phyloP scores from a whole-genome alignment of 441 rosid genomes.

The Euphorbia celastroides region DNA sequence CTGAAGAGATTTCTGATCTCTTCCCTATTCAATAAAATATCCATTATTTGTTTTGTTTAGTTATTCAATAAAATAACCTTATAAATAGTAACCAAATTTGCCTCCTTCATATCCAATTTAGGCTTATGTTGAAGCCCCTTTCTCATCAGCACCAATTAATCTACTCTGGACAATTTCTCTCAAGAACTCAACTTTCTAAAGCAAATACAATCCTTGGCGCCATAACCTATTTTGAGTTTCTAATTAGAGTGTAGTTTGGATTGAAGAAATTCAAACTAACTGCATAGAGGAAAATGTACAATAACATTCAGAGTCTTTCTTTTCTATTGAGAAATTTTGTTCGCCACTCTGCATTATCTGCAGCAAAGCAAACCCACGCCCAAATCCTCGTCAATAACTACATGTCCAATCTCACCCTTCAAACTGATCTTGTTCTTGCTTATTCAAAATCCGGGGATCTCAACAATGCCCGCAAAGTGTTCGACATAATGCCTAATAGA shows the following conservation, averaged over 20 bases:
- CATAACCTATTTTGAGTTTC: too few species aligned
- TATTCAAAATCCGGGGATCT: slow-evolving; percentile 15
- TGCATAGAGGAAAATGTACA: neutral
- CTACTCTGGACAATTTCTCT: slow-evolving; percentile 63
- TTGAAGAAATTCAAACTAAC: slow-evolving; percentile 1
- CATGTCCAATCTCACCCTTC: slow-evolving; percentile 16
- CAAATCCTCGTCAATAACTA: slow-evolving; percentile 16
- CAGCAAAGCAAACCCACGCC: slow-evolving; percentile 19
- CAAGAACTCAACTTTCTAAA: neutral
- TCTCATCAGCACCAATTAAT: slow-evolving; percentile 73
- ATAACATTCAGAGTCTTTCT: slow-evolving; percentile 8
- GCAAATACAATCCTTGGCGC: too few species aligned
- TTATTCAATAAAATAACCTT: slow-evolving; percentile 39
- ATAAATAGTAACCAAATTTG: slow-evolving; percentile 79
- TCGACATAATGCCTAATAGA: slow-evolving; percentile 18
- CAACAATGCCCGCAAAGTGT: slow-evolving; percentile 13
- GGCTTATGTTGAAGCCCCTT: slow-evolving; percentile 63
- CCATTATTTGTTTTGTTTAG: neutral
- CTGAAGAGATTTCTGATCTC: slow-evolving; percentile 37
- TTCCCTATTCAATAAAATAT: slow-evolving; percentile 35
- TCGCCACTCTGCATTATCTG: neutral
- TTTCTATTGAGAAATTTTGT: slow-evolving; percentile 13
- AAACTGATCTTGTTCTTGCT: slow-evolving; percentile 18
- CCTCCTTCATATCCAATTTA: slow-evolving; percentile 63
- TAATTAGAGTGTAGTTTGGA: neutral